Conservation (phyloP, 306 rosid species). For the Cercis canadensis region DNA sequence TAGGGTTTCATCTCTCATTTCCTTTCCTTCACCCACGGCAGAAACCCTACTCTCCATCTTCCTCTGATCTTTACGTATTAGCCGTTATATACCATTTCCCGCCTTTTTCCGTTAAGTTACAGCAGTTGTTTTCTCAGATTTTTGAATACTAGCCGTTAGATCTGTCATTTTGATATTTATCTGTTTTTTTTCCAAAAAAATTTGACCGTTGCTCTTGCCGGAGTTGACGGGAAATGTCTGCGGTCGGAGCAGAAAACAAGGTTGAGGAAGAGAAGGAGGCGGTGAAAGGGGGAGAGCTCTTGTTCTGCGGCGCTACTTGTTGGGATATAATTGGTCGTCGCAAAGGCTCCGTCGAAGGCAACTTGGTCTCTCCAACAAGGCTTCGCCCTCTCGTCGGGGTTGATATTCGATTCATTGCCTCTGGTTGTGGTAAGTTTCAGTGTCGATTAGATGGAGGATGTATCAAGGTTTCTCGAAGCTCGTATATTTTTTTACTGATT, state of each 20-base stretch:
- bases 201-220: slow-evolving; percentile 54
- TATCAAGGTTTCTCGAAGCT: neutral
- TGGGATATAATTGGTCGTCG: slow-evolving; percentile 89
- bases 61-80: slow-evolving; percentile 52
- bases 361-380: slow-evolving; percentile 83
- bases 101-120: slow-evolving; percentile 57
- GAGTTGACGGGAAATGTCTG: slow-evolving; percentile 83
- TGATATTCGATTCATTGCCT: slow-evolving; percentile 77
- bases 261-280: slow-evolving; percentile 51
- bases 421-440: slow-evolving; percentile 76
- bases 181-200: neutral
- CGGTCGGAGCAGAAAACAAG: slow-evolving; percentile 67
- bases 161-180: slow-evolving; percentile 42
- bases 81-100: slow-evolving; percentile 69
- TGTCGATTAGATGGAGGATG: neutral
- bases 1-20: slow-evolving; percentile 77
- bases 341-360: slow-evolving; percentile 75
- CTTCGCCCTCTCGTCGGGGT: slow-evolving; percentile 86
- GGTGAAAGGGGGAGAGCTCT: slow-evolving; percentile 74
- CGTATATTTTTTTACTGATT: neutral
- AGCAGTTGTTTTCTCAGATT: slow-evolving; percentile 27
- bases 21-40: slow-evolving; percentile 41
- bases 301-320: slow-evolving; percentile 90
- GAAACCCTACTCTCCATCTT: slow-evolving; percentile 40
- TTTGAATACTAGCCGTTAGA: slow-evolving; percentile 83